These are phyloP conservation scores for Schoenoplectus triqueter DNA, from an alignment of 202 grass and related monocot genomes.

Conservation along the genomic window DNA sequence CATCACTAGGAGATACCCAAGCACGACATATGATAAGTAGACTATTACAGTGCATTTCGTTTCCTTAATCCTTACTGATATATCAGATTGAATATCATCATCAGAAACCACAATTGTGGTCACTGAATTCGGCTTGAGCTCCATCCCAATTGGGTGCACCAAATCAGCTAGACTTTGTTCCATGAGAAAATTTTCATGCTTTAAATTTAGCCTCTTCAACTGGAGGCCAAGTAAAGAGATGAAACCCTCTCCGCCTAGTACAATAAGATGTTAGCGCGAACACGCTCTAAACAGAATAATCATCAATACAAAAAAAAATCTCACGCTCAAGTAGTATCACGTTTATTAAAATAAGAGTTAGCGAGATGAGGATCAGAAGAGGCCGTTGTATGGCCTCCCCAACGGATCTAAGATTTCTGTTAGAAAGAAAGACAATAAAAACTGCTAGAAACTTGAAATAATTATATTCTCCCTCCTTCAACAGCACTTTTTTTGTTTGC, in stretches of 20 bases:
- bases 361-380: no score
- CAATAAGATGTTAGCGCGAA: conserved; percentile 61
- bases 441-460: no score
- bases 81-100: conserved; percentile 10
- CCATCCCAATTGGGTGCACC: conserved; percentile 32
- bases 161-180: not conserved
- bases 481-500: no score
- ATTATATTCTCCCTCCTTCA: no score
- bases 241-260: conserved; percentile 66
- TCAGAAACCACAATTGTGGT: not conserved
- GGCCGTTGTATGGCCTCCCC: no score
- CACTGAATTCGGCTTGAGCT: not conserved
- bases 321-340: conserved; percentile 36
- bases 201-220: conserved; percentile 44
- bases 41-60: conserved; percentile 42
- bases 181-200: conserved; percentile 10
- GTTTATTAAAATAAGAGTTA: no score
- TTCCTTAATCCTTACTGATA: conserved; percentile 28
- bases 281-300: conserved; percentile 63
- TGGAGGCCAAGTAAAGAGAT: conserved; percentile 47
- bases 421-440: no score
- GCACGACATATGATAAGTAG: conserved; percentile 47
- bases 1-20: conserved; percentile 42
- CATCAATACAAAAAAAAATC: conserved; percentile 35
- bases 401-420: no score